Conservation (phyloP, 345 rosid species). For the Pugionium dolabratum region DNA sequence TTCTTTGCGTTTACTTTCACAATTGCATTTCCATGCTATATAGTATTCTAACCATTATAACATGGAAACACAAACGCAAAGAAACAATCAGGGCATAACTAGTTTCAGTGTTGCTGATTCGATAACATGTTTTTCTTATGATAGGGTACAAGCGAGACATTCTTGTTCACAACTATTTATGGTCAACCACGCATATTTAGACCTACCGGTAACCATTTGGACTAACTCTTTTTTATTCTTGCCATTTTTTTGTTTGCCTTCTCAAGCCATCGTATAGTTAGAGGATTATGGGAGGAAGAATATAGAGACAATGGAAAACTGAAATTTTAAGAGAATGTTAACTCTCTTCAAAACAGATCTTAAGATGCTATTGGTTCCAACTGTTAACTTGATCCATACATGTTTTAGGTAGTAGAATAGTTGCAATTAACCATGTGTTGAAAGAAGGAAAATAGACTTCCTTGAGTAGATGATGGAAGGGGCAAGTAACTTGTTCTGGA, state of each 20-base stretch:
- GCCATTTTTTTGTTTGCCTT: neutral
- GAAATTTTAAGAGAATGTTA: constrained; percentile 10
- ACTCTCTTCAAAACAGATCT: neutral
- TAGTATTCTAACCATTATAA: neutral
- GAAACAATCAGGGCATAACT: neutral
- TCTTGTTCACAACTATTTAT: constrained; percentile 86
- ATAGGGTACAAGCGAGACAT: constrained; percentile 80
- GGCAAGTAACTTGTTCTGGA: constrained; percentile 11
- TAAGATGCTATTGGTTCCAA: neutral
- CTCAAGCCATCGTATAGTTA: neutral
- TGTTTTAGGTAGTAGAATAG: constrained; percentile 10
- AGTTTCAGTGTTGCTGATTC: constrained; percentile 1
- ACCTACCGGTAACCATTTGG: constrained; percentile 69
- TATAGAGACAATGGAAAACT: neutral
- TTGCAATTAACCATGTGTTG: neutral
- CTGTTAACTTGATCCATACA: neutral
- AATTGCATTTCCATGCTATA: neutral
- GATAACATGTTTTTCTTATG: constrained; percentile 13
- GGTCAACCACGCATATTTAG: constrained; percentile 91
- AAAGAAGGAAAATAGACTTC: constrained; percentile 15
- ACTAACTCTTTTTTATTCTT: neutral
- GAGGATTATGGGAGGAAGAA: neutral
- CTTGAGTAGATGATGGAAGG: neutral
- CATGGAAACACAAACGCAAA: constrained; percentile 1
- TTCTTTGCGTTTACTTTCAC: neutral